These are phyloP conservation scores for Aquanectria penicillioides DNA, from an alignment of 2,329 filamentous ascomycete genomes.

Conservation along the genomic window DNA sequence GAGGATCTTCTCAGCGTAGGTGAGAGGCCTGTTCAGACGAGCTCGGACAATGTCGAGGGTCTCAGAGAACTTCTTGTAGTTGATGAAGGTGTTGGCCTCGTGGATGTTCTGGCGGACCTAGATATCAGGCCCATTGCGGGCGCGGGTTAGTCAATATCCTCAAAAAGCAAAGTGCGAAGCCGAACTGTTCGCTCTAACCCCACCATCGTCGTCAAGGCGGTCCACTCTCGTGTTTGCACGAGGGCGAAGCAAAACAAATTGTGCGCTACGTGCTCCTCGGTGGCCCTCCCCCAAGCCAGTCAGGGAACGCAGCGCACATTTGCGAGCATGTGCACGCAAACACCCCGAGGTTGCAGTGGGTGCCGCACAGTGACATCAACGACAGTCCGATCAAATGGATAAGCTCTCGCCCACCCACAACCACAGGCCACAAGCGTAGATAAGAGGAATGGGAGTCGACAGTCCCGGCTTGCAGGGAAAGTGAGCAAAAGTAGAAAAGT, in stretches of 20 bases:
- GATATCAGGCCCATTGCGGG: slow-evolving; percentile 9
- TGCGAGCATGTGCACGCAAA: no score
- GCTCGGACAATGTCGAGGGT: slow-evolving; percentile 91
- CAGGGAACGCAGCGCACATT: no score
- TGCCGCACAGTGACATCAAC: slow-evolving; percentile 6
- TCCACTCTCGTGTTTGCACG: no score
- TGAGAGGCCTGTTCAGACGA: slow-evolving; percentile 91
- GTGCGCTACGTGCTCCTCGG: no score
- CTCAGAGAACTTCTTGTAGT: slow-evolving; percentile 99
- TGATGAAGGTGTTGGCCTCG: slow-evolving; percentile 97
- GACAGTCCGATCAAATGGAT: not conserved
- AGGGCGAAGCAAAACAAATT: no score
- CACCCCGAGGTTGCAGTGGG: not conserved
- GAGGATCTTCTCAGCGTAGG: slow-evolving; percentile 97
- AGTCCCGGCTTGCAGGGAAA: no score
- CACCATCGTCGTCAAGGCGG: no score
- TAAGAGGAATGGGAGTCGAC: no score
- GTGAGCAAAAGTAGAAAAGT: slow-evolving; percentile 31
- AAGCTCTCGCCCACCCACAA: not conserved
- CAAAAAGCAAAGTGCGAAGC: not conserved
- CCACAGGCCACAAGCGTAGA: no score
- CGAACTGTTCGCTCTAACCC: not conserved
- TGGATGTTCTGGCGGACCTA: slow-evolving; percentile 94
- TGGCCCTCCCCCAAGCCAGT: no score
- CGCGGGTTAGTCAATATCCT: slow-evolving; percentile 27